These are phyloP conservation scores for Gaeumannomyces sp. DNA, from an alignment of 2,329 filamentous ascomycete species.

Conservation along the genomic window DNA sequence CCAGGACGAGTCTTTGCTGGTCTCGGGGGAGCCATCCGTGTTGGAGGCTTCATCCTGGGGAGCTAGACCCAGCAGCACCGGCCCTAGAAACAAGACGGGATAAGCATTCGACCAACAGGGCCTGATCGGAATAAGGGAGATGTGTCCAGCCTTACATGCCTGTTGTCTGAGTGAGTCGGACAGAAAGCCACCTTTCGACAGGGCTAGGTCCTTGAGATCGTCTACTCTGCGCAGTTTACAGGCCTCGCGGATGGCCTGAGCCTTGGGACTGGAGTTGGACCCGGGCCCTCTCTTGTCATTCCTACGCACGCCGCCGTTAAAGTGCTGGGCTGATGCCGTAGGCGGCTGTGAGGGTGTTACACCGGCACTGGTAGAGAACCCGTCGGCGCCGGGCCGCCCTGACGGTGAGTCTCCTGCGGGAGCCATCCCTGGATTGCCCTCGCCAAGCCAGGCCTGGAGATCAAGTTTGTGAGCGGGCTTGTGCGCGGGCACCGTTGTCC, in stretches of 20 bases:
- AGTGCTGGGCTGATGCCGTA: not conserved
- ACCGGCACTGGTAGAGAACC: not conserved
- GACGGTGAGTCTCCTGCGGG: not conserved
- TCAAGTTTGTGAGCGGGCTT: not conserved
- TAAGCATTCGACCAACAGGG: constrained; percentile 1
- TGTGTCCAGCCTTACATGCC: constrained; percentile 61
- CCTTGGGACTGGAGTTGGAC: constrained; percentile 25
- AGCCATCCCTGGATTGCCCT: not conserved
- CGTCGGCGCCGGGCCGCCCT: too few species aligned
- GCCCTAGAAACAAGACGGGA: constrained; percentile 42
- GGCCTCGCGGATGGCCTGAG: constrained; percentile 48
- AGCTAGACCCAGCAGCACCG: constrained; percentile 45
- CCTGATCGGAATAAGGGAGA: not conserved
- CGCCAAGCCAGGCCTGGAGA: not conserved
- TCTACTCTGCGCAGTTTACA: constrained; percentile 53
- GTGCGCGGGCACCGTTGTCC: not conserved
- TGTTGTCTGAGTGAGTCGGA: constrained; percentile 60
- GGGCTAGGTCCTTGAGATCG: constrained; percentile 51
- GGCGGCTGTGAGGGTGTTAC: not conserved
- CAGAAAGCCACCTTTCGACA: constrained; percentile 60
- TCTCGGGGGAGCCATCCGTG: constrained; percentile 13
- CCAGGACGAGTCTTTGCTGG: constrained; percentile 38
- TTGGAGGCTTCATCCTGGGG: constrained; percentile 18
- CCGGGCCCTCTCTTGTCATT: not conserved
- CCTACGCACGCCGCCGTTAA: not conserved